phyloP scores from a whole-genome alignment of 2,329 filamentous ascomycete species.

The Anthostomella pinea region DNA sequence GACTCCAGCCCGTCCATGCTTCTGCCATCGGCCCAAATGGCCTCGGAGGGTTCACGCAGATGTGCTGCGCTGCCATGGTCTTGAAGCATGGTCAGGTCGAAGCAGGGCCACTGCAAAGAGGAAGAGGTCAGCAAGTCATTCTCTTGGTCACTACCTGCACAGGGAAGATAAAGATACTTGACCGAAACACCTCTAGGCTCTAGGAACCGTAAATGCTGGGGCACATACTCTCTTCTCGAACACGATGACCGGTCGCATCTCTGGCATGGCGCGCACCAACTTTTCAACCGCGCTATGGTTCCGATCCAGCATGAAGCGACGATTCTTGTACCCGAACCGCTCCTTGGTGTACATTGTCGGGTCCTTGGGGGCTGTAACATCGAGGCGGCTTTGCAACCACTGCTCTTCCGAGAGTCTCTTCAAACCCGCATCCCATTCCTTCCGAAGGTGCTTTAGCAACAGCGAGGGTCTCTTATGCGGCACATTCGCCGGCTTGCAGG shows the following conservation, averaged over 20 bases:
- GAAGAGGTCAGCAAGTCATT: no score
- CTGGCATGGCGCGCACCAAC: constrained; percentile 6
- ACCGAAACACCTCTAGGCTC: no score
- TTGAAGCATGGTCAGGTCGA: no score
- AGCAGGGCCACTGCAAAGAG: no score
- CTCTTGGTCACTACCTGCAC: no score
- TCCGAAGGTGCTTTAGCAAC: constrained; percentile 6
- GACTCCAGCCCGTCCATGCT: constrained; percentile 5
- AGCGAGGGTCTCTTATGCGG: neutral
- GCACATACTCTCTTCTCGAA: constrained; percentile 10
- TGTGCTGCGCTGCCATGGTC: no score
- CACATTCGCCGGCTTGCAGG: constrained; percentile 1
- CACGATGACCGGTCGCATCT: constrained; percentile 7
- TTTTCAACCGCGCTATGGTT: neutral
- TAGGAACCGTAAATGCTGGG: no score
- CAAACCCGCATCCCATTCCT: constrained; percentile 9
- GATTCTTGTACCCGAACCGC: constrained; percentile 5
- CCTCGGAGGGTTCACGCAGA: no score
- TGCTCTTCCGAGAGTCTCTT: constrained; percentile 11
- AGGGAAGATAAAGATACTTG: no score
- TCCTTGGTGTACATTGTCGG: neutral
- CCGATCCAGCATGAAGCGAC: constrained; percentile 1
- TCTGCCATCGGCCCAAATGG: neutral
- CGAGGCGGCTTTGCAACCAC: constrained; percentile 5
- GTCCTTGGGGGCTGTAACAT: neutral